phyloP scores from a whole-genome alignment of 306 rosid species.

The Psophocarpus tetragonolobus region DNA sequence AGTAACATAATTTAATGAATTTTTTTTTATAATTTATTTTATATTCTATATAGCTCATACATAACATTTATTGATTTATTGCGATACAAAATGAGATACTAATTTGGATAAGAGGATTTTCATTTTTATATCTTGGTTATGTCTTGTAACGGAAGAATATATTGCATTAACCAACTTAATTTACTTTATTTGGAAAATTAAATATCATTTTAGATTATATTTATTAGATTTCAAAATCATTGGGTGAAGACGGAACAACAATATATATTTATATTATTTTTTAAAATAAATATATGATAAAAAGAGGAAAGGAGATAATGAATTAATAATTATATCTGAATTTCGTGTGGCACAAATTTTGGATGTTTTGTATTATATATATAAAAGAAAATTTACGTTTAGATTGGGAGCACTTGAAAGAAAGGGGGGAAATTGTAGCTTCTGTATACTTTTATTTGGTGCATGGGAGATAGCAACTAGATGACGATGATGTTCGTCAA shows the following conservation, averaged over 20 bases:
- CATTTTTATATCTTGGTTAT: too few relatives aligned
- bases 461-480: neutral
- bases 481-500: neutral
- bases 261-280: neutral
- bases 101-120: too few relatives aligned
- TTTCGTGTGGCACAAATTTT: neutral
- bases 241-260: neutral
- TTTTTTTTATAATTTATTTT: too few relatives aligned
- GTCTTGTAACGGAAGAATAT: too few relatives aligned
- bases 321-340: neutral
- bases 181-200: neutral
- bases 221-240: neutral
- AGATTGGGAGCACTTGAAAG: constrained; percentile 1
- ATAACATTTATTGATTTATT: too few relatives aligned
- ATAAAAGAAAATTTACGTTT: neutral
- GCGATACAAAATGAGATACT: too few relatives aligned
- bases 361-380: neutral
- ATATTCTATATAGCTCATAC: too few relatives aligned
- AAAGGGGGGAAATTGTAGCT: constrained; percentile 1
- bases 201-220: neutral
- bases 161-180: too few relatives aligned
- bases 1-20: too few relatives aligned
- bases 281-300: neutral
- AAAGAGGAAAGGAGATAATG: too few relatives aligned
- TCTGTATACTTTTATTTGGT: neutral